A percentile compares a stretch with the other conserved stretches of the same genome.
These are phyloP conservation scores for Cardamine occulta DNA, from an alignment of 345 rosid species.

Conservation along the genomic window DNA sequence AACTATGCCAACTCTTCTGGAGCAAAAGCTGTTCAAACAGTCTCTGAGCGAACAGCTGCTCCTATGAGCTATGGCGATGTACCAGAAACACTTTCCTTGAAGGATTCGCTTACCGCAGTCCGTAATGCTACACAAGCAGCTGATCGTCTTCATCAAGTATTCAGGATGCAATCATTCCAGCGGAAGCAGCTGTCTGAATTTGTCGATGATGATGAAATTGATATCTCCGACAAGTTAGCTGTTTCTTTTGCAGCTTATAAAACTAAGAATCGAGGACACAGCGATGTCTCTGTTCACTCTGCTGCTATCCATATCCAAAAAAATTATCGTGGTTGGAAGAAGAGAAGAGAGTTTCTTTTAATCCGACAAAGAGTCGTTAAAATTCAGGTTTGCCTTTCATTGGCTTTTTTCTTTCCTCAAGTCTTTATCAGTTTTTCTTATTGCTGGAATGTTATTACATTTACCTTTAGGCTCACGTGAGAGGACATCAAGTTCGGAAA, in stretches of 20 bases:
- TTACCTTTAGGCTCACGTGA: conserved; percentile 72
- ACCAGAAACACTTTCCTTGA: conserved; percentile 68
- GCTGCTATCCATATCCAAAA: conserved; percentile 91
- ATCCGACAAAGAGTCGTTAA: conserved; percentile 85
- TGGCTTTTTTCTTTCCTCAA: neutral
- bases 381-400: conserved; percentile 66
- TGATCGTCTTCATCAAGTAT: conserved; percentile 75
- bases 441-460: conserved; percentile 15
- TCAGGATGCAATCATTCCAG: conserved; percentile 87
- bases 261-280: conserved; percentile 47
- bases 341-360: conserved; percentile 77
- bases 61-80: conserved; percentile 57
- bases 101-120: conserved; percentile 86
- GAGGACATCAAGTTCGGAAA: conserved; percentile 93
- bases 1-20: conserved; percentile 44
- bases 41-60: conserved; percentile 68
- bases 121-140: conserved; percentile 97
- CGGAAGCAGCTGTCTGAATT: conserved; percentile 56
- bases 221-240: conserved; percentile 57
- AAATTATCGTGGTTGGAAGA: conserved; percentile 89
- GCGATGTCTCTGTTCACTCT: conserved; percentile 56
- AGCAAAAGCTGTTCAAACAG: conserved; percentile 59
- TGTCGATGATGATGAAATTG: conserved; percentile 50
- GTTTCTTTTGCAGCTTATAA: conserved; percentile 59
- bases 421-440: conserved; percentile 12